Percentiles rank a stretch among this genome's conserved stretches.
phyloP scores from a whole-genome alignment of 495 filamentous ascomycete genomes.

The Penicillium waksmanii region DNA sequence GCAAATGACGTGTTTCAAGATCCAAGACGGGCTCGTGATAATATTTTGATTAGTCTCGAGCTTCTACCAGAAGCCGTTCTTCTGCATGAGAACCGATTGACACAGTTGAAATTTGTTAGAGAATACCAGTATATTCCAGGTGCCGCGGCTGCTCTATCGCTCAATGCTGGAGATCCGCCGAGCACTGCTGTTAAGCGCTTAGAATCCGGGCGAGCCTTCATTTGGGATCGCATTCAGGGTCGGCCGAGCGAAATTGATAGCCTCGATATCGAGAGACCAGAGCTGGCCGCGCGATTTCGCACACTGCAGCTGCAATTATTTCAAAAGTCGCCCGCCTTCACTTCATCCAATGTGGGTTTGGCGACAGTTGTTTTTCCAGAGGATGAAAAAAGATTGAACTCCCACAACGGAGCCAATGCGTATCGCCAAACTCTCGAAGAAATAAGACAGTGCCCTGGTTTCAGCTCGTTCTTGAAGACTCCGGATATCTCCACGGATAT shows the following conservation, averaged over 20 bases:
- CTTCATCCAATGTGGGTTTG: background rate
- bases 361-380: background rate
- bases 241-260: background rate
- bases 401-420: background rate
- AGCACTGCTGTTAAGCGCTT: background rate
- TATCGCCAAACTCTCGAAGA: background rate
- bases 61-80: background rate
- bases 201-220: background rate
- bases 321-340: background rate
- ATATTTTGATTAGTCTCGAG: background rate
- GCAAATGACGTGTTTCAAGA: background rate
- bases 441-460: background rate
- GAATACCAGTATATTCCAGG: background rate
- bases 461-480: background rate
- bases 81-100: background rate
- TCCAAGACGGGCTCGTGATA: background rate
- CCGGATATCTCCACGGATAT: background rate
- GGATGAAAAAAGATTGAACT: background rate
- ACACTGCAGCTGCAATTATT: background rate
- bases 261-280: background rate
- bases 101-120: background rate
- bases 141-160: background rate
- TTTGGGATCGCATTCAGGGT: constrained; percentile 3
- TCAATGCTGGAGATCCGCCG: background rate
- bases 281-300: background rate